phyloP scores from a whole-genome alignment of 148 eudicot species.

The Chenopodium quinoa region DNA sequence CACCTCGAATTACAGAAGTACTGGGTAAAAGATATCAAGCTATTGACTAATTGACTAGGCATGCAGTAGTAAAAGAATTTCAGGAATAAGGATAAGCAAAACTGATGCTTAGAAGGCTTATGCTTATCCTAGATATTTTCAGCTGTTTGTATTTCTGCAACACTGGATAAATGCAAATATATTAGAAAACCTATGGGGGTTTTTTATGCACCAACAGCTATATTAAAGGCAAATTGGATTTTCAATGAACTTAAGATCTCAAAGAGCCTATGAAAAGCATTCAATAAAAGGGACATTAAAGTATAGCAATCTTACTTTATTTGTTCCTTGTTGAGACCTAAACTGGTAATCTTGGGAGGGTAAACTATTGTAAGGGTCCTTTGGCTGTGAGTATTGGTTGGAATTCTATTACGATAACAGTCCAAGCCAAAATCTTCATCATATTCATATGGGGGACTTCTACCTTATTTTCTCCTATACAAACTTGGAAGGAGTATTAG shows the following conservation, averaged over 20 bases:
- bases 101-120: not conserved
- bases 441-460: not conserved
- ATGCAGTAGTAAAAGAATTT: no score
- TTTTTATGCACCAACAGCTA: not conserved
- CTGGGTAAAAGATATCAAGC: no score
- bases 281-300: not conserved
- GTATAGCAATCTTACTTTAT: not conserved
- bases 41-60: no score
- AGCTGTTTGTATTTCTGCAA: not conserved
- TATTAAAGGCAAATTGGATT: not conserved
- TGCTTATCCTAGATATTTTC: not conserved
- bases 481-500: not conserved
- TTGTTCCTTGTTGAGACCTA: not conserved
- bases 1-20: no score
- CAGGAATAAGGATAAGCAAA: not conserved
- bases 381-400: not conserved
- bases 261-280: not conserved
- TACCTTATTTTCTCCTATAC: not conserved
- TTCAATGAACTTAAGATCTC: not conserved
- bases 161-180: not conserved
- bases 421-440: not conserved
- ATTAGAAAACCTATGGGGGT: not conserved
- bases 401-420: not conserved
- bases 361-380: not conserved
- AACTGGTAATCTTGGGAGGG: not conserved